phyloP scores from a whole-genome alignment of 2,329 filamentous ascomycete genomes.

The Torrubiella hemipterigena region DNA sequence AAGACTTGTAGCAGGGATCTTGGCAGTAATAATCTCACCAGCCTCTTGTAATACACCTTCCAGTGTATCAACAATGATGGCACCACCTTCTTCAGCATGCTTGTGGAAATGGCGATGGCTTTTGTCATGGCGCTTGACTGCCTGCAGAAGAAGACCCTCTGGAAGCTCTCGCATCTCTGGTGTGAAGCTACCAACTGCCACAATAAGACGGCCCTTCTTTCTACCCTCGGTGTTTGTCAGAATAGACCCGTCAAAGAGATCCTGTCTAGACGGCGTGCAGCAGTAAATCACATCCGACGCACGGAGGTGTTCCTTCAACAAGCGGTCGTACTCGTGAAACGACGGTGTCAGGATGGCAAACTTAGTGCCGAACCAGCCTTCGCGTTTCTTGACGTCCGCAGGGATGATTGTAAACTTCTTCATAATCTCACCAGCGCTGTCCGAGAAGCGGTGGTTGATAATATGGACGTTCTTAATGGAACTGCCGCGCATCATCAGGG shows the following conservation, averaged over 20 bases:
- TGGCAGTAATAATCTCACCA: constrained; percentile 74
- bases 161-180: constrained; percentile 75
- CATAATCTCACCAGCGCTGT: constrained; percentile 40
- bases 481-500: constrained; percentile 57
- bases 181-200: constrained; percentile 59
- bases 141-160: constrained; percentile 58
- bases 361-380: constrained; percentile 54
- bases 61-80: constrained; percentile 63
- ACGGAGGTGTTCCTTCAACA: constrained; percentile 59
- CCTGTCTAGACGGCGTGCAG: constrained; percentile 64
- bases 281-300: constrained; percentile 76
- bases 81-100: constrained; percentile 50
- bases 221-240: constrained; percentile 61
- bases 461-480: constrained; percentile 74
- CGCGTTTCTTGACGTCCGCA: constrained; percentile 30
- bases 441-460: constrained; percentile 61
- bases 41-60: constrained; percentile 72
- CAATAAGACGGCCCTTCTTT: constrained; percentile 58
- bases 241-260: constrained; percentile 62
- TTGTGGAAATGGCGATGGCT: constrained; percentile 52
- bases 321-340: constrained; percentile 54
- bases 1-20: constrained; percentile 59
- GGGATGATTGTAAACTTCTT: constrained; percentile 34
- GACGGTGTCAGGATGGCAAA: constrained; percentile 58
- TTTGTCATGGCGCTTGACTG: constrained; percentile 31